Percentiles rank a stretch among this genome's conserved stretches.
Evolutionary conservation across 805 yeast genomes (phyloP).

Genomic region (Yarrowia sp.): DNA sequence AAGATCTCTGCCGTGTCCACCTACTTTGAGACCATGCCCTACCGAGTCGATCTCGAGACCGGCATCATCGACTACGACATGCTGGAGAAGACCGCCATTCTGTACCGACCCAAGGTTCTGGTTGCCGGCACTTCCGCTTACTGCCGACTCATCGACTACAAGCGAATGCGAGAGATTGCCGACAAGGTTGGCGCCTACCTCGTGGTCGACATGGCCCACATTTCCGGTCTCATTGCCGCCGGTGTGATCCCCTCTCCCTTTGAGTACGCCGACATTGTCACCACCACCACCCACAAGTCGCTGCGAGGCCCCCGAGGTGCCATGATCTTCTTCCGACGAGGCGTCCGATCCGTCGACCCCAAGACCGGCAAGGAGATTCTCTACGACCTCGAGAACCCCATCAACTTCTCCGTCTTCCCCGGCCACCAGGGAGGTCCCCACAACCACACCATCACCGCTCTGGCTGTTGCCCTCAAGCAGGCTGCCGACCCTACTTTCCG

Average conservation of each 20-base stretch:
- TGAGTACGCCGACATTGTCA: slow-evolving; percentile 95
- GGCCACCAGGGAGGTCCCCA: slow-evolving; percentile 99
- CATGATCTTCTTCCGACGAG: slow-evolving; percentile 98
- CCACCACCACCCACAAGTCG: slow-evolving; percentile 98
- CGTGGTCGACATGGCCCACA: slow-evolving; percentile 98
- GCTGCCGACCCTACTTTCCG: slow-evolving; percentile 89
- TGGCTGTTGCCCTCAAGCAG: slow-evolving; percentile 96
- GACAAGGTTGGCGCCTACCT: slow-evolving; percentile 97
- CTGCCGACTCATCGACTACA: slow-evolving; percentile 95
- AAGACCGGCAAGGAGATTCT: slow-evolving; percentile 91
- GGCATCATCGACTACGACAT: slow-evolving; percentile 96
- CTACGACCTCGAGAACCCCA: slow-evolving; percentile 92
- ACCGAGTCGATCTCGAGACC: slow-evolving; percentile 88
- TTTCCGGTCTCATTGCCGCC: slow-evolving; percentile 94
- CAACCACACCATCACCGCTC: slow-evolving; percentile 97
- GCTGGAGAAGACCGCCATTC: slow-evolving; percentile 85
- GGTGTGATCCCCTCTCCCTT: slow-evolving; percentile 96
- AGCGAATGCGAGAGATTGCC: slow-evolving; percentile 94
- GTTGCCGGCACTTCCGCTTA: slow-evolving; percentile 99
- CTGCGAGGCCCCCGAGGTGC: slow-evolving; percentile 99
- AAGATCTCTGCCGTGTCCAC: slow-evolving; percentile 96
- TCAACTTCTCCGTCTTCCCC: slow-evolving; percentile 98
- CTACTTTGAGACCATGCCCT: slow-evolving; percentile 98
- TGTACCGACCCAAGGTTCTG: slow-evolving; percentile 94
- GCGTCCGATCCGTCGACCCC: slow-evolving; percentile 82